Percentiles rank a stretch among this genome's conserved stretches.
These are phyloP conservation scores for Chlamydomonas eustigma DNA, from an alignment of 139 green algal species.

Conservation along the genomic window DNA sequence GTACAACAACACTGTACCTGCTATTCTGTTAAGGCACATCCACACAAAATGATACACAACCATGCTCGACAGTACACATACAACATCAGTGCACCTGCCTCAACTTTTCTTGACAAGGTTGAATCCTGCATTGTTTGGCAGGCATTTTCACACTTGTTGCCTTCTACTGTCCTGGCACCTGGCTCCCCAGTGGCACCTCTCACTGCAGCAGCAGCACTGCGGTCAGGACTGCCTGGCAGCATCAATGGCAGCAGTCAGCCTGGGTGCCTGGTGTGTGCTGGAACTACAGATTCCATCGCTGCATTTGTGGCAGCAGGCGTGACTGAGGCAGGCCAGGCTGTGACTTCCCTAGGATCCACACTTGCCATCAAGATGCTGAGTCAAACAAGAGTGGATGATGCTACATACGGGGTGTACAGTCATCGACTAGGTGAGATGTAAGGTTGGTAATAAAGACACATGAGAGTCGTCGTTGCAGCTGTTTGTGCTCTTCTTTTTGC, in stretches of 20 bases:
- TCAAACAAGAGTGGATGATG: slow-evolving; percentile 72
- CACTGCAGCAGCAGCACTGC: slow-evolving; percentile 22
- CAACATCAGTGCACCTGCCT: too few species aligned
- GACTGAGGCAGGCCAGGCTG: slow-evolving; percentile 51
- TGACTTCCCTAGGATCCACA: slow-evolving; percentile 86
- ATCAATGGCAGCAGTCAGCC: slow-evolving; percentile 25
- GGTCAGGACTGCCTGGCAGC: slow-evolving; percentile 18
- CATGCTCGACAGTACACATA: too few species aligned
- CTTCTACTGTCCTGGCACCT: slow-evolving; percentile 58
- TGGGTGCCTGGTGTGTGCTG: slow-evolving; percentile 51
- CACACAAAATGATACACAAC: too few species aligned
- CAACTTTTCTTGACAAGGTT: too few species aligned
- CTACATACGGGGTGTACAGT: slow-evolving; percentile 87
- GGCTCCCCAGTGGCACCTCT: slow-evolving; percentile 57
- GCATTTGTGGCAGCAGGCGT: slow-evolving; percentile 85
- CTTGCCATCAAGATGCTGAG: slow-evolving; percentile 93
- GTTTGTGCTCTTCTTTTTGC: too few species aligned
- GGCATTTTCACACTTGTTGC: slow-evolving; percentile 58
- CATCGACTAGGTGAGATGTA: slow-evolving; percentile 70
- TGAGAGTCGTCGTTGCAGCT: too few species aligned
- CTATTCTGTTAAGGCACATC: too few species aligned
- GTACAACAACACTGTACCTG: too few species aligned
- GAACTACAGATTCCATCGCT: slow-evolving; percentile 89
- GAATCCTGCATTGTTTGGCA: too few species aligned
- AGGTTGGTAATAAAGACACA: too few species aligned